These are phyloP conservation scores for Irpex lacteus DNA, from an alignment of 1,284 basidiomycete genomes.

Conservation along the genomic window DNA sequence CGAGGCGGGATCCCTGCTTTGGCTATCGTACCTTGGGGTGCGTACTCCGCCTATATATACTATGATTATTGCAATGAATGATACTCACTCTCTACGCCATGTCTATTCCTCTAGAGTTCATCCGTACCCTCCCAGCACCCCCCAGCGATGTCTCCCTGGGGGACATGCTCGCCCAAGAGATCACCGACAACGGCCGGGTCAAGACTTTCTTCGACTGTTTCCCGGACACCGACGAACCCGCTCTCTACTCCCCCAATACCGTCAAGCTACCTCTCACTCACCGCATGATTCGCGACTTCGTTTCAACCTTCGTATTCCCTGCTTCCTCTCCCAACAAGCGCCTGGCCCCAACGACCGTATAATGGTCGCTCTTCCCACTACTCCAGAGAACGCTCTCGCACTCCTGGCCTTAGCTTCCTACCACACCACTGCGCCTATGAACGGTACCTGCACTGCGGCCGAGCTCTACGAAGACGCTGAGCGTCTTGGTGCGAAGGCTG, in stretches of 20 bases:
- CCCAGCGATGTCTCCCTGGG: conserved; percentile 31
- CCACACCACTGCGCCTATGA: conserved; percentile 43
- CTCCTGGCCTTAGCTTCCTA: conserved; percentile 38
- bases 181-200: conserved; percentile 29
- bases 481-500: conserved; percentile 34
- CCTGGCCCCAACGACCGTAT: conserved; percentile 41
- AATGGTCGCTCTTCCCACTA: conserved; percentile 42
- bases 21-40: no score
- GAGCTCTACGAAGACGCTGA: conserved; percentile 40
- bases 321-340: conserved; percentile 25
- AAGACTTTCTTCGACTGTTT: conserved; percentile 38
- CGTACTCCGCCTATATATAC: no score
- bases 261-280: conserved; percentile 31
- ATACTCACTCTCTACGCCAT: conserved; percentile 18
- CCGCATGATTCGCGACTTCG: conserved; percentile 32
- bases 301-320: conserved; percentile 37
- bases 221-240: no score
- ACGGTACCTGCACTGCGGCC: conserved; percentile 39
- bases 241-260: conserved; percentile 19
- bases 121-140: conserved; percentile 24
- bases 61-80: neutral
- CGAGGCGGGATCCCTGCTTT: no score
- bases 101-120: conserved; percentile 33
- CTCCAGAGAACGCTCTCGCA: conserved; percentile 42
- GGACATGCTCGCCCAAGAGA: conserved; percentile 29